phyloP scores from a whole-genome alignment of 306 rosid species.

The Lathyrus tuberosus region DNA sequence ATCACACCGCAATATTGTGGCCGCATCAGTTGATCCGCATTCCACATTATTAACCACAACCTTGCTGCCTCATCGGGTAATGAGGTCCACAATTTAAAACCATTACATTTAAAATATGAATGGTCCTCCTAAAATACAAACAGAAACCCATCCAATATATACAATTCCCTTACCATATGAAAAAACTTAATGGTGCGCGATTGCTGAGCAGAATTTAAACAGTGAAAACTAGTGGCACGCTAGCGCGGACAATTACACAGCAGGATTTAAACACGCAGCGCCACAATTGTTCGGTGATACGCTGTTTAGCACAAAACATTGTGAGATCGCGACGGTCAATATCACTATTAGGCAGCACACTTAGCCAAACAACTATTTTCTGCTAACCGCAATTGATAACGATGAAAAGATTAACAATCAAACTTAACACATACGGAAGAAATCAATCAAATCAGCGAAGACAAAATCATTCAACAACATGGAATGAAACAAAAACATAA shows the following conservation, averaged over 20 bases:
- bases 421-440: background rate
- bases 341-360: background rate
- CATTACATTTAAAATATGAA: too few relatives aligned
- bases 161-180: too few relatives aligned
- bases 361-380: background rate
- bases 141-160: too few relatives aligned
- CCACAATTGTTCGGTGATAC: background rate
- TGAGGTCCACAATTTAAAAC: too few relatives aligned
- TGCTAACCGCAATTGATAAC: background rate
- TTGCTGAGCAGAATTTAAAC: background rate
- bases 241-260: background rate
- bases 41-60: too few relatives aligned
- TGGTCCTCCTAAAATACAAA: too few relatives aligned
- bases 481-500: background rate
- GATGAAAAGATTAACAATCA: background rate
- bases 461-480: slow-evolving; percentile 12
- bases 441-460: slow-evolving; percentile 15
- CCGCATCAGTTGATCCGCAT: too few relatives aligned
- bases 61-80: too few relatives aligned
- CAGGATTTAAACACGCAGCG: background rate
- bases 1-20: too few relatives aligned
- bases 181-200: background rate
- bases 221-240: background rate
- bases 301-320: background rate
- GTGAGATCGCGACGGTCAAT: background rate